phyloP scores from a whole-genome alignment of 192 early-diverging fungal species.

The Backusella sp. region DNA sequence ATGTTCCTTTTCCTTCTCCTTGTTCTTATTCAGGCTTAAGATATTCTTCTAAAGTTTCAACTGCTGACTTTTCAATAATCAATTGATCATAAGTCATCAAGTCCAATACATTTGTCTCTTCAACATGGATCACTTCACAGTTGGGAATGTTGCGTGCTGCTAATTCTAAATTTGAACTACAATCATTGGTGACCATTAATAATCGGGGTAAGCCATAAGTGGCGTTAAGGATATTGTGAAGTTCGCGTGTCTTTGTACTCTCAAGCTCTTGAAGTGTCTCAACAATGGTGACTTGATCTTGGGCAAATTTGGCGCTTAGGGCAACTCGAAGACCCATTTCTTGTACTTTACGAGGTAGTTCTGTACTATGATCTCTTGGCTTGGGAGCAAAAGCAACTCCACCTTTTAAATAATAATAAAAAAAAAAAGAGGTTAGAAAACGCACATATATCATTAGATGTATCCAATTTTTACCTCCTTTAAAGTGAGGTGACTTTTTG shows the following conservation, averaged over 20 bases:
- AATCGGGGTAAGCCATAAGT: slow-evolving; percentile 46
- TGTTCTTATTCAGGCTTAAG: slow-evolving; percentile 33
- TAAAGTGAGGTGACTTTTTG: slow-evolving; percentile 79
- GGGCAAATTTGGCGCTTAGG: slow-evolving; percentile 84
- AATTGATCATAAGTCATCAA: slow-evolving; percentile 67
- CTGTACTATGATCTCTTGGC: slow-evolving; percentile 77
- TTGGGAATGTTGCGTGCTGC: slow-evolving; percentile 63
- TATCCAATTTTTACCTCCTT: slow-evolving; percentile 63
- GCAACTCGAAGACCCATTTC: slow-evolving; percentile 79
- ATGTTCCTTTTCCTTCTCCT: background rate
- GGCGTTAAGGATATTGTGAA: slow-evolving; percentile 36
- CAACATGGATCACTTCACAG: slow-evolving; percentile 56
- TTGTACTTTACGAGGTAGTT: slow-evolving; percentile 87
- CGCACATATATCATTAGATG: background rate
- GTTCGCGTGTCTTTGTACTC: slow-evolving; percentile 57
- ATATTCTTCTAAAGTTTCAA: slow-evolving; percentile 58
- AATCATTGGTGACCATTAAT: slow-evolving; percentile 35
- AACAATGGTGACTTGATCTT: slow-evolving; percentile 87
- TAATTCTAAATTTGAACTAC: slow-evolving; percentile 50
- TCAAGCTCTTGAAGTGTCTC: slow-evolving; percentile 57
- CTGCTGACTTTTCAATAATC: slow-evolving; percentile 63
- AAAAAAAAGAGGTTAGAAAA: background rate
- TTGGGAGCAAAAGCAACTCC: slow-evolving; percentile 89
- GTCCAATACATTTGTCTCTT: slow-evolving; percentile 67
- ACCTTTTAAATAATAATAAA: slow-evolving; percentile 39